Conservation (phyloP, 129 eudicot species). For the Heracleum sosnowskyi region DNA sequence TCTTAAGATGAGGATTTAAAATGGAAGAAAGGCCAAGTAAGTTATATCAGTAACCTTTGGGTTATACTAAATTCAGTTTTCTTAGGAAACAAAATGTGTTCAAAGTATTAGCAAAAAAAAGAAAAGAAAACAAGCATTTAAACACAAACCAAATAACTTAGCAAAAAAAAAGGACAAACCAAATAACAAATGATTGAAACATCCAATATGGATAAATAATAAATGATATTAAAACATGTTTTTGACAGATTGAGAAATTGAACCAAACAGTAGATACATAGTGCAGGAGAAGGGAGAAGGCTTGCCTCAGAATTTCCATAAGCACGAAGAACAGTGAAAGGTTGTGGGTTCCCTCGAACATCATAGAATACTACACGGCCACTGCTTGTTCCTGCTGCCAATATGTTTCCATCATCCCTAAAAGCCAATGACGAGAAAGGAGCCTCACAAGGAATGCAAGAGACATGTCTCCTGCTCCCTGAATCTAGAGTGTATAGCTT, state of each 20-base stretch:
- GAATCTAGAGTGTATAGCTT: conserved; percentile 83
- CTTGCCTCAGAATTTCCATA: conserved; percentile 81
- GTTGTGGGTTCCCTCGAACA: conserved; percentile 90
- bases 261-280: background rate
- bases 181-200: background rate
- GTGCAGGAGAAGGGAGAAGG: background rate
- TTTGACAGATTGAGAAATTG: background rate
- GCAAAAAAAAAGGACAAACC: too few relatives aligned
- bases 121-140: background rate
- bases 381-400: conserved; percentile 93
- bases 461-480: conserved; percentile 52
- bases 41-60: background rate
- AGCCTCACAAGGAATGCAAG: conserved; percentile 70
- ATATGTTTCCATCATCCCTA: conserved; percentile 77
- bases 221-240: background rate
- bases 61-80: background rate
- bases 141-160: too few relatives aligned
- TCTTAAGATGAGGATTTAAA: background rate
- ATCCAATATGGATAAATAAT: background rate
- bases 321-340: conserved; percentile 87
- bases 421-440: conserved; percentile 94
- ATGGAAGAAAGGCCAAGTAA: background rate
- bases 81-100: background rate
- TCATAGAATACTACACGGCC: conserved; percentile 94
- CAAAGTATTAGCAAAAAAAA: background rate